These are phyloP conservation scores for Hyphopichia homilentoma DNA, from an alignment of 805 yeast species.

Conservation along the genomic window DNA sequence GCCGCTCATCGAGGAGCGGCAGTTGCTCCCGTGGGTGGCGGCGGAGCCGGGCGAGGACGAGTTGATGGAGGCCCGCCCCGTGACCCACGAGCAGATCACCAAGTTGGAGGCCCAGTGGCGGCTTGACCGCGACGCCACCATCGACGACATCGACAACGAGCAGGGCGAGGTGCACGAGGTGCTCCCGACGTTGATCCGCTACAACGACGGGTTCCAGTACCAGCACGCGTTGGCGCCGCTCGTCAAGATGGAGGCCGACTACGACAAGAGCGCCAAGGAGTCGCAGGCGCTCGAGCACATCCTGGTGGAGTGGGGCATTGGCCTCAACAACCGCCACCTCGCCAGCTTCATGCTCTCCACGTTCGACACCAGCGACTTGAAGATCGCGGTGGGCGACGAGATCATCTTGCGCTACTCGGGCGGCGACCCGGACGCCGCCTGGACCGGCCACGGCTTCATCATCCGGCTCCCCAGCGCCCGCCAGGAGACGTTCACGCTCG, in stretches of 20 bases:
- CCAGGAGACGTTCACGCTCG: constrained; percentile 69
- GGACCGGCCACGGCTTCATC: constrained; percentile 74
- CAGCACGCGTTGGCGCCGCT: constrained; percentile 83
- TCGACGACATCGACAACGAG: constrained; percentile 57
- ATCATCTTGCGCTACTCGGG: constrained; percentile 66
- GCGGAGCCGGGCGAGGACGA: constrained; percentile 65
- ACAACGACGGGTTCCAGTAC: constrained; percentile 79
- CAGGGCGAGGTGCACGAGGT: constrained; percentile 54
- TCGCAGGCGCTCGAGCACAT: constrained; percentile 73
- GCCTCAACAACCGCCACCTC: constrained; percentile 59
- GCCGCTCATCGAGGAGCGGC: constrained; percentile 75
- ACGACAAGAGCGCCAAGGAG: constrained; percentile 70
- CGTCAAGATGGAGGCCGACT: constrained; percentile 76
- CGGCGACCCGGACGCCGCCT: constrained; percentile 45
- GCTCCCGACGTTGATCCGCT: constrained; percentile 70
- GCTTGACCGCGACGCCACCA: constrained; percentile 62
- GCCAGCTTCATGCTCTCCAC: constrained; percentile 69
- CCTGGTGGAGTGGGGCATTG: constrained; percentile 68
- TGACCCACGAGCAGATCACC: constrained; percentile 61
- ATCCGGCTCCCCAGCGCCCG: constrained; percentile 64
- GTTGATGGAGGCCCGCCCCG: constrained; percentile 47
- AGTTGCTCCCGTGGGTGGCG: constrained; percentile 79
- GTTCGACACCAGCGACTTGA: constrained; percentile 59
- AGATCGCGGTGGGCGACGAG: constrained; percentile 83
- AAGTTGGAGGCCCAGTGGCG: constrained; percentile 82